Conservation (phyloP, 2,329 filamentous ascomycete species). For the Ustilaginoidea virens region DNA sequence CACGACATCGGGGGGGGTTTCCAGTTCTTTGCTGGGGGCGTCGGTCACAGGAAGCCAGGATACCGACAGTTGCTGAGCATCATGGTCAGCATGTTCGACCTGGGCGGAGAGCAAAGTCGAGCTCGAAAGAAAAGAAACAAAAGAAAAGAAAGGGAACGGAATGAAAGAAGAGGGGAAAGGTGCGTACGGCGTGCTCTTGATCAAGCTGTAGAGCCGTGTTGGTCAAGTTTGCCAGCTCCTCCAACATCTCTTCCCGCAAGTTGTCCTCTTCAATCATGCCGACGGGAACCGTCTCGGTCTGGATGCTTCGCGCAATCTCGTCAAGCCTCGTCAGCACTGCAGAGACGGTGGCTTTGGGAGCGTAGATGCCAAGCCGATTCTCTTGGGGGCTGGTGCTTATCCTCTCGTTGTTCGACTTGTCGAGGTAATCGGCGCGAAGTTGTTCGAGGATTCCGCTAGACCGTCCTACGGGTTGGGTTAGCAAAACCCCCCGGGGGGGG, state of each 20-base stretch:
- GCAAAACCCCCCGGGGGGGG: too few species aligned
- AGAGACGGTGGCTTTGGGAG: conserved; percentile 14
- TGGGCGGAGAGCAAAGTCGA: too few species aligned
- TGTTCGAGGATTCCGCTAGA: conserved; percentile 11
- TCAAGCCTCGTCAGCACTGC: conserved; percentile 22
- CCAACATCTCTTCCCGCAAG: conserved; percentile 10
- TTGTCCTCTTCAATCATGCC: conserved; percentile 7
- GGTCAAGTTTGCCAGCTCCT: conserved; percentile 18
- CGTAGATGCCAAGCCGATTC: conserved; percentile 14
- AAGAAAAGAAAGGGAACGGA: too few species aligned
- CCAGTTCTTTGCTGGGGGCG: conserved; percentile 11
- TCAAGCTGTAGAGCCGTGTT: conserved; percentile 14
- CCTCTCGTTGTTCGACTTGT: conserved; percentile 15
- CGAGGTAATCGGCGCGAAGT: conserved; percentile 16
- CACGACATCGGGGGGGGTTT: conserved; percentile 28
- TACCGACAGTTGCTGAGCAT: conserved; percentile 20
- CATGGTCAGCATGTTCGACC: too few species aligned
- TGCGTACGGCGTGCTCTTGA: conserved; percentile 10
- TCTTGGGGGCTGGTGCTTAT: conserved; percentile 10
- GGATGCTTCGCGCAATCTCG: conserved; percentile 12
- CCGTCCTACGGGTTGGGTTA: too few species aligned
- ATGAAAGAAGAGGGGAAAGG: too few species aligned
- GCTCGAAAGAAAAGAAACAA: too few species aligned
- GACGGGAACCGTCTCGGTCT: conserved; percentile 13
- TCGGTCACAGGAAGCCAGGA: conserved; percentile 24